A percentile compares a stretch with the other conserved stretches of the same genome.
Evolutionary conservation across 768 basidiomycete genomes (phyloP).

Genomic region (Mycena floridula): DNA sequence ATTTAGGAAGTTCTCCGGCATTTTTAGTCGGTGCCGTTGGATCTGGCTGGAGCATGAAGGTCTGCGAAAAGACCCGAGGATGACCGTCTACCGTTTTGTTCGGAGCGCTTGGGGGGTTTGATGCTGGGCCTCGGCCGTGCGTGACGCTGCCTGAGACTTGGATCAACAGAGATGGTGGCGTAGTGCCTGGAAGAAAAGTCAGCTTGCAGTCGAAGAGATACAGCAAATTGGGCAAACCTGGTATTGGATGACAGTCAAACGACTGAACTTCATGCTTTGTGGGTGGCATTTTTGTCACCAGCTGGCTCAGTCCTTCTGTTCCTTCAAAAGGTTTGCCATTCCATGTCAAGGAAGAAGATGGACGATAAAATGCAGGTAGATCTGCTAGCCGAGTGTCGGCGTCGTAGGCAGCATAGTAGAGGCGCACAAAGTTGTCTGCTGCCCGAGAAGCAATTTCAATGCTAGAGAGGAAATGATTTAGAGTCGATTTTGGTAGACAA

Average conservation of each 20-base stretch:
- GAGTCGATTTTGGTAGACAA: not conserved
- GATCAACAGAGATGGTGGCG: constrained; percentile 73
- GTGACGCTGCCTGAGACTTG: constrained; percentile 77
- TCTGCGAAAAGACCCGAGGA: constrained; percentile 82
- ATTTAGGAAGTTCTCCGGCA: constrained; percentile 72
- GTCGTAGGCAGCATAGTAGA: constrained; percentile 82
- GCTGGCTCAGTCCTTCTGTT: constrained; percentile 55
- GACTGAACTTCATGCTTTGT: constrained; percentile 85
- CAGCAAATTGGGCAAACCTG: constrained; percentile 40
- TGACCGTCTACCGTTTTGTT: constrained; percentile 62
- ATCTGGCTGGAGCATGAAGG: constrained; percentile 81
- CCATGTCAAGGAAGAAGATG: constrained; percentile 74
- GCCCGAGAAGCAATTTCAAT: constrained; percentile 83
- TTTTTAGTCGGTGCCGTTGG: constrained; percentile 56
- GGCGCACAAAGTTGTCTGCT: constrained; percentile 75
- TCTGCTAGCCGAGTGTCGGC: constrained; percentile 70
- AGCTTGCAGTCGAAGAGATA: constrained; percentile 3
- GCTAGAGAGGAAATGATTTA: too few species aligned
- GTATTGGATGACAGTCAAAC: constrained; percentile 87
- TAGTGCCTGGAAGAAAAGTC: constrained; percentile 42
- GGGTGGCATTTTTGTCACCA: constrained; percentile 67
- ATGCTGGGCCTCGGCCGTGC: constrained; percentile 55
- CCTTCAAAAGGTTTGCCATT: constrained; percentile 81
- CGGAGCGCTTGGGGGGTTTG: constrained; percentile 49
- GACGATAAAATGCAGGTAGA: constrained; percentile 76